Evolutionary conservation across 192 early-diverging fungal genomes (phyloP).

Genomic region (Backusella tarrabulga): DNA sequence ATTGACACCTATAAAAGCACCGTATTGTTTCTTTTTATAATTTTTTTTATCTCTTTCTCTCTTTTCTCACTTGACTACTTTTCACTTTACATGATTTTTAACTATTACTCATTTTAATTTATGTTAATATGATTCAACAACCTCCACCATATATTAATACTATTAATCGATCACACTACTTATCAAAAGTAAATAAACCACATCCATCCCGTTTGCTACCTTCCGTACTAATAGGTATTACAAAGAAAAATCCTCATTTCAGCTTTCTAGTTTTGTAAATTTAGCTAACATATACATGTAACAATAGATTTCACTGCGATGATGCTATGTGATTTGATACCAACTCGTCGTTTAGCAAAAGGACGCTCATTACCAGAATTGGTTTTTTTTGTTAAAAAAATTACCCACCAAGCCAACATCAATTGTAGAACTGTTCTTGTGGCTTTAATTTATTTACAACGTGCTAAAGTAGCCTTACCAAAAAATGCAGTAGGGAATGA

Average conservation of each 20-base stretch:
- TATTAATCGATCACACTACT: background rate
- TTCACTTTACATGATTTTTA: background rate
- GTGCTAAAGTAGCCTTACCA: slow-evolving; percentile 25
- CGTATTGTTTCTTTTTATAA: background rate
- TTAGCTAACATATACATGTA: background rate
- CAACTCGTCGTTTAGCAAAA: slow-evolving; percentile 1
- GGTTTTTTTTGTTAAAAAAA: slow-evolving; percentile 36
- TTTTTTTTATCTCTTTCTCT: slow-evolving; percentile 4
- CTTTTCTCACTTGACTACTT: background rate
- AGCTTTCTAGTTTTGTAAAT: background rate
- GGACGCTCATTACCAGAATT: slow-evolving; percentile 35
- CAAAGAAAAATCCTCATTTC: background rate
- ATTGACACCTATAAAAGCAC: background rate
- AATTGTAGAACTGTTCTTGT: slow-evolving; percentile 24
- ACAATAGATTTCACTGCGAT: slow-evolving; percentile 33
- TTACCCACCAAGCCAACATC: slow-evolving; percentile 22
- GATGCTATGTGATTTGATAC: slow-evolving; percentile 33
- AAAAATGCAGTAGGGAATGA: slow-evolving; percentile 27
- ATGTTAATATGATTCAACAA: slow-evolving; percentile 5
- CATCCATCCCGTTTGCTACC: background rate
- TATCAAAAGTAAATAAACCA: background rate
- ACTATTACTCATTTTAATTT: slow-evolving; percentile 1
- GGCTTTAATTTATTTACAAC: slow-evolving; percentile 32
- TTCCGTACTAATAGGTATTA: slow-evolving; percentile 20
- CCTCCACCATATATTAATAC: background rate